These are phyloP conservation scores for Colletotrichum sp. DNA, from an alignment of 2,329 filamentous ascomycete species.

Conservation along the genomic window DNA sequence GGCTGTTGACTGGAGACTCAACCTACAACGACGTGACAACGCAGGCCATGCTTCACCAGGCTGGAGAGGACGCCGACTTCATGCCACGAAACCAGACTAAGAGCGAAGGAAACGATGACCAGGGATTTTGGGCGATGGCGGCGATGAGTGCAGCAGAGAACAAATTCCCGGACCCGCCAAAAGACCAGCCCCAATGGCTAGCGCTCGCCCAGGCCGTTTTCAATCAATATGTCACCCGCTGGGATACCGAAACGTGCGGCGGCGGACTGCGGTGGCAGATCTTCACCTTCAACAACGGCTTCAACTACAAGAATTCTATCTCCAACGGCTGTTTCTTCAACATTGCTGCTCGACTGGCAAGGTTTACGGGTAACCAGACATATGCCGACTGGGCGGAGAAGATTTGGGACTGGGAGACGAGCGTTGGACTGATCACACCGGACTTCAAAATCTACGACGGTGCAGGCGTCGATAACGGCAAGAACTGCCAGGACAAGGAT, in stretches of 20 bases:
- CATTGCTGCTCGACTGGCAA: conserved; percentile 71
- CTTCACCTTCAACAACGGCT: conserved; percentile 77
- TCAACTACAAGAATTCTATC: conserved; percentile 72
- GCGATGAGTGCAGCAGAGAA: conserved; percentile 81
- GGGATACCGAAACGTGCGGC: conserved; percentile 69
- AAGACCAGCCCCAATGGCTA: conserved; percentile 74
- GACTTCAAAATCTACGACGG: conserved; percentile 62
- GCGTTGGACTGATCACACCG: conserved; percentile 60
- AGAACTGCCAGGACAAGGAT: conserved; percentile 58
- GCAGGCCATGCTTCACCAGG: conserved; percentile 66
- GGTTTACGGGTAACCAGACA: conserved; percentile 80
- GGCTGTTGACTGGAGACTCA: conserved; percentile 70
- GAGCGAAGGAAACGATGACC: conserved; percentile 74
- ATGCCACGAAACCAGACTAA: conserved; percentile 72
- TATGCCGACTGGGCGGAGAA: conserved; percentile 79
- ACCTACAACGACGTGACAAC: conserved; percentile 66
- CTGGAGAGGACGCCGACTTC: conserved; percentile 63
- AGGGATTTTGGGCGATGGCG: conserved; percentile 86
- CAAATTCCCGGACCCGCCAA: conserved; percentile 72
- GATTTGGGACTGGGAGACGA: conserved; percentile 70
- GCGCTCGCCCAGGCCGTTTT: conserved; percentile 80
- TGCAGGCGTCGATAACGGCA: conserved; percentile 37
- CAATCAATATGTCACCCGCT: conserved; percentile 75
- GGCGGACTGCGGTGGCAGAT: conserved; percentile 90
- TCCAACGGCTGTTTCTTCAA: conserved; percentile 76